These are phyloP conservation scores for Apiospora malaysiana DNA, from an alignment of 2,329 filamentous ascomycete genomes.

Conservation along the genomic window DNA sequence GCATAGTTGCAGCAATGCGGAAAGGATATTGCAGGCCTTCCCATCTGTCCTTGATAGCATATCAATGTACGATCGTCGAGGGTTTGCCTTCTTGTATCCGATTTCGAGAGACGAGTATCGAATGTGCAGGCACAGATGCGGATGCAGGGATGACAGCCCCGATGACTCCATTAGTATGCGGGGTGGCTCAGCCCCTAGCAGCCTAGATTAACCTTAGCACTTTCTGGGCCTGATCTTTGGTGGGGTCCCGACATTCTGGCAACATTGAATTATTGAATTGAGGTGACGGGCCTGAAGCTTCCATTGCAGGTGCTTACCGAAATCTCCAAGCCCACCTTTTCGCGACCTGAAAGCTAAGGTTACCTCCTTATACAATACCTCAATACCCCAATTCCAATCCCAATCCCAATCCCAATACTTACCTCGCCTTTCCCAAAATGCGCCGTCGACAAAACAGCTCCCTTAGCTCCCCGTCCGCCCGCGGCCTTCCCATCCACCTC, in stretches of 20 bases:
- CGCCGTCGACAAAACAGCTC: conserved; percentile 56
- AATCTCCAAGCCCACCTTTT: background rate
- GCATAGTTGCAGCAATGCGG: background rate
- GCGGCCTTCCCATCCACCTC: conserved; percentile 48
- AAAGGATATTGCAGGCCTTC: background rate
- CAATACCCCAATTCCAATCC: no score
- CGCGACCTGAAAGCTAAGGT: background rate
- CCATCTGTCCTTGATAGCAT: background rate
- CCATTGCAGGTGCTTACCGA: no score
- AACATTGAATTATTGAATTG: background rate
- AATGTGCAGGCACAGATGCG: background rate
- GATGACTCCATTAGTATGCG: background rate
- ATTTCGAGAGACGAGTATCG: no score
- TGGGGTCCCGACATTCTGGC: background rate
- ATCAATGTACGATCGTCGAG: no score
- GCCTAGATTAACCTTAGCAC: no score
- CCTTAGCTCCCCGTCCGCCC: conserved; percentile 35
- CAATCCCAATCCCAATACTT: background rate
- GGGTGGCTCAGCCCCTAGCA: background rate
- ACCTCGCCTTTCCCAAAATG: conserved; percentile 22
- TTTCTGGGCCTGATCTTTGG: background rate
- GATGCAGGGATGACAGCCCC: background rate
- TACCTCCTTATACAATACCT: background rate
- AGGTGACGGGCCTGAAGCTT: background rate
- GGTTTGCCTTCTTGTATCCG: no score